A percentile compares a stretch with the other conserved stretches of the same genome.
phyloP scores from a whole-genome alignment of 257 asterid species.

The Nicotiana tabacum region DNA sequence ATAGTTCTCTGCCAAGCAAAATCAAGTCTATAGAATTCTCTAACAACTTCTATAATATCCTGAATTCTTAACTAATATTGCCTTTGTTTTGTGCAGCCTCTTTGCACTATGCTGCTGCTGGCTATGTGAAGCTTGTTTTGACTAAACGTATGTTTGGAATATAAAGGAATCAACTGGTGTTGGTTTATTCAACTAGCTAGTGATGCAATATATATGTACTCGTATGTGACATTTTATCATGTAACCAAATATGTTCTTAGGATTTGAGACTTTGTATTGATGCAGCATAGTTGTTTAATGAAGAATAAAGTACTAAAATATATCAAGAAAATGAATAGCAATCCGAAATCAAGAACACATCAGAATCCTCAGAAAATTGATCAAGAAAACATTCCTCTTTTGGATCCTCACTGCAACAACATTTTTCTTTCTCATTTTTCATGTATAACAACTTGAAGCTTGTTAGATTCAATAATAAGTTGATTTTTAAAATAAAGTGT shows the following conservation, averaged over 20 bases:
- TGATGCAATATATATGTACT: not conserved
- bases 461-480: too few relatives aligned
- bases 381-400: too few relatives aligned
- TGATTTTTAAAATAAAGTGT: too few relatives aligned
- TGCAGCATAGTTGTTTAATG: not conserved
- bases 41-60: not conserved
- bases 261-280: not conserved
- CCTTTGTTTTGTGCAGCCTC: constrained; percentile 41
- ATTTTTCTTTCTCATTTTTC: too few relatives aligned
- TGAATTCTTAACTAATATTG: not conserved
- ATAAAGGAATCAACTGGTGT: not conserved
- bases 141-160: constrained; percentile 5
- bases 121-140: constrained; percentile 53
- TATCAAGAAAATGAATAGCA: too few relatives aligned
- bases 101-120: constrained; percentile 71
- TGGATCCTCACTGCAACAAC: too few relatives aligned
- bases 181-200: not conserved
- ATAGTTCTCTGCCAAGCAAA: not conserved
- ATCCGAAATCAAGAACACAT: too few relatives aligned
- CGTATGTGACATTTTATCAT: not conserved
- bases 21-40: not conserved
- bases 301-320: not conserved
- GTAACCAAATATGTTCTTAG: not conserved
- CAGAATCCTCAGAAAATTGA: too few relatives aligned
- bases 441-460: too few relatives aligned